Evolutionary conservation across 345 rosid species (phyloP), one percentile per base, ranked within the genome.

Genomic region (Citrus cavaleriei): DNA sequence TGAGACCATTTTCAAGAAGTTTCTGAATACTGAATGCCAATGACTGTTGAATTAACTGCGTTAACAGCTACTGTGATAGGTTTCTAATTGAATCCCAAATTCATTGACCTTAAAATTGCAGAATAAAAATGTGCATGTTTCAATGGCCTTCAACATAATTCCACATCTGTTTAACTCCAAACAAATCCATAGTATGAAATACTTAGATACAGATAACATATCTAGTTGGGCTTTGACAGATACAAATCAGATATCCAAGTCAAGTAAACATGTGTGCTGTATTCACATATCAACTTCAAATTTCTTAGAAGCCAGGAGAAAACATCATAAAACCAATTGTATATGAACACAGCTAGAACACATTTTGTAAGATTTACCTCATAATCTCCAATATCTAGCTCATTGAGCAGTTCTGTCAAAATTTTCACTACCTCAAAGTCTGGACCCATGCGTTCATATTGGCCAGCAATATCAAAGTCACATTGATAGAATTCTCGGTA

Each of bases 401-500:
- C 90, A 85, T 92, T 92, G 27, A 94, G 98, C 66, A 96, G 87
- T 83, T 94, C 98, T 1, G 91, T 90, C 84, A 94, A 80, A 60
- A 91, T 86, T 85, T 89, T 88, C 72, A 94, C 71, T 55, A 92
- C 84, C 89, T 96, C 99, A 66, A 88, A 94, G 77, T 96, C 99
- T 7, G 98, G 99, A 71, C 95, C 98, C 98, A 94, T 96, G 78
- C 87, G 91, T 86, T 89, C 94, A 73, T 81, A 91, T 79, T 83
- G 87, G 30, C 99, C 99, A 80, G 98, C 98, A 68, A 96, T 92
- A 83, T 96, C 99, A 78, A 94, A 92, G 83, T 93, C 98, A 79
- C 99, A 96, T 70, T 94, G 99, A 81, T 93, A 96, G 82, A 96
- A 96, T 90, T 96, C 98, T n/a, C 95, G 91, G 78, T 85, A 96